Conservation (phyloP, 139 green algal species). For the Haematococcus lacustris region DNA sequence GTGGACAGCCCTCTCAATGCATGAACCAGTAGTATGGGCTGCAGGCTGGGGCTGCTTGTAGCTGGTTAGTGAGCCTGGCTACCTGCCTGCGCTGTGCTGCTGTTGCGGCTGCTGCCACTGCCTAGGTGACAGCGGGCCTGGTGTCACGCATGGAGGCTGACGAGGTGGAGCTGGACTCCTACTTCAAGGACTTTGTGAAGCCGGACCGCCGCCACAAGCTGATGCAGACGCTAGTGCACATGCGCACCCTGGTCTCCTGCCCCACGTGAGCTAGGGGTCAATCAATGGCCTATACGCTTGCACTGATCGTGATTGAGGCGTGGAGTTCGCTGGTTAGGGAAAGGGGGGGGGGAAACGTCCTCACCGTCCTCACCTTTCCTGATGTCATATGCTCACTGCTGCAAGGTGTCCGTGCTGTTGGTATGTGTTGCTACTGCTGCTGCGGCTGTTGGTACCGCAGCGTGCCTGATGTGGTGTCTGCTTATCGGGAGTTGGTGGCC, state of each 20-base stretch:
- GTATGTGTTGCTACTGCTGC: no score
- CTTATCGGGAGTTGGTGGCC: constrained; percentile 1
- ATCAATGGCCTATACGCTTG: background rate
- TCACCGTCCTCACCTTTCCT: no score
- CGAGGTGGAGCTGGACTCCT: constrained; percentile 7
- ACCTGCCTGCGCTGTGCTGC: no score
- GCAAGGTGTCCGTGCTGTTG: no score
- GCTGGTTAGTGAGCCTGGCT: no score
- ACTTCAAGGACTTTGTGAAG: constrained; percentile 10
- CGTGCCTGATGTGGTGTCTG: background rate
- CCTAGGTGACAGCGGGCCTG: constrained; percentile 9
- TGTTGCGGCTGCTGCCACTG: background rate
- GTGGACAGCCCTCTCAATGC: no score
- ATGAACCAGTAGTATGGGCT: no score
- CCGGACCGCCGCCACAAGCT: constrained; percentile 5
- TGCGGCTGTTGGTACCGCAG: no score
- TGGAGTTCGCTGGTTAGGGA: no score
- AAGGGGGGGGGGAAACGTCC: no score
- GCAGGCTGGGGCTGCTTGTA: no score
- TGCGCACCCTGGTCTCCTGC: constrained; percentile 11
- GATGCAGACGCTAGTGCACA: constrained; percentile 1
- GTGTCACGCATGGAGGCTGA: constrained; percentile 13
- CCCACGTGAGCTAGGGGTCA: constrained; percentile 3
- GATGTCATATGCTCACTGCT: no score
- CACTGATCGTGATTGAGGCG: background rate